Base-by-base conservation (phyloP, 768 basidiomycete species). In the Phlegmacium glaucopus region DNA sequence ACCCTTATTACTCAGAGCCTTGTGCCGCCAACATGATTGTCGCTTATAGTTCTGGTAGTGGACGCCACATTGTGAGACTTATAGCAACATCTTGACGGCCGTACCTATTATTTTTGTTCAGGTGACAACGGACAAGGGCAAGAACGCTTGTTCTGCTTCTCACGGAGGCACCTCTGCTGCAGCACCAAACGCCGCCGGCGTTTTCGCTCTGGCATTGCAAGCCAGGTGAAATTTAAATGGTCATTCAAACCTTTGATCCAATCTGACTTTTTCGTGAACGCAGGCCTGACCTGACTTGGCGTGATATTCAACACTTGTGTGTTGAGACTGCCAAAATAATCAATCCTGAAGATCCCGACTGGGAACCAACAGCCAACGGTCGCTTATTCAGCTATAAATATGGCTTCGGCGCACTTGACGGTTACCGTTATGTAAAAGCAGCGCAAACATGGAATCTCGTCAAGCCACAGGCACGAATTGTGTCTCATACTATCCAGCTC, bases 161-260 rank as follows among this genome's bases (percentile, higher is more conserved):
- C 96, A 99, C 59, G 96, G 96, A 17, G 96, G 96, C 12, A 99
- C 96, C 1, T 97, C 95, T 12, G 96, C 96, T 17, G 96, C 96
- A 4, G 96, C 96, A 6, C 96, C 96, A 6, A 90, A 98, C 54
- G 96, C 93, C 18, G 94, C 85, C 11, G 96, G 93, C 22, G 90
- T 97, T 32, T 86, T 95, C 61, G 90, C 94, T 16, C 79, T 99
- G 9, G 92, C 92, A 6, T 72, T 99, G 12, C 76, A 92, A 69
- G 90, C 80, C 48, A 79, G 94, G 92, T 93, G 57, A 29, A n/a
- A 72, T 56, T 15, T 22, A 34, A 27, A 8, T 36, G 11, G 37
- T 45, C 45, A 39, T 12, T 30, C 13, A 34, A 34, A 38, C 6
- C 34, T 35, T 49, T 28, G 8, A 18, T n/a, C 16, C 29, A 38